Evolutionary conservation across 495 filamentous ascomycete genomes (phyloP), one percentile per base, ranked within the genome.

Genomic region (Penicillium daleae): DNA sequence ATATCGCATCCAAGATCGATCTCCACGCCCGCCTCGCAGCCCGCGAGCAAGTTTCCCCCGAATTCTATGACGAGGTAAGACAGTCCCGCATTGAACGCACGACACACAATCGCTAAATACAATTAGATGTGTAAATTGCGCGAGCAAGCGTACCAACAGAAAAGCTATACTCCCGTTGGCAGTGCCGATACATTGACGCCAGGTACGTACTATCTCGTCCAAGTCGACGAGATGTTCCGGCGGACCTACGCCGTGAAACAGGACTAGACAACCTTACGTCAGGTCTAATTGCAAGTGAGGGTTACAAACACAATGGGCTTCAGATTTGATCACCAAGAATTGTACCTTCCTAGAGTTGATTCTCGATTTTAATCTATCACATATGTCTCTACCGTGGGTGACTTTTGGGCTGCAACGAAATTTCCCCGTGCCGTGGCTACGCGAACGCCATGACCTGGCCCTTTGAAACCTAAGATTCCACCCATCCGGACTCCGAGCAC

Each of bases 141-240:
- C 62, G 90, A 93, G 78, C 82, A 87, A 73, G 92, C 91, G 59
- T 92, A 96, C 72, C 82, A 93, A 60, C 83, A 94, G 80, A 93
- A 91, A 77, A 70, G 83, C 75, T 95, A 87, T 75, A 84, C 75
- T 33, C 91, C 92, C 39, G 69, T 78, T 49, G 92, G 92, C 55
- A 84, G 84, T 29, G 65, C 83, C 6, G 87, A 89, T 8, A 88
- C 83, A 58, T 83, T 96, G 24, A 71, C 78, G 53, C 80, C 82
- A 53, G 89, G 87, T 31, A 88, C 89, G 7, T 95, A 94, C 77
- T 96, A 93, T 76, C 81, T 95, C 52, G 85, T 84, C 59, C 80
- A 82, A 54, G 78, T 96, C 32, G 91, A 96, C 67, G 90, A 89
- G 66, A 91, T 91, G 88, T 96, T 91, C 86, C 85, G 89, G 73